Evolutionary conservation across 2,329 filamentous ascomycete species (phyloP), one percentile per base, ranked within the genome.

Genomic region (Colletotrichum australisinense): DNA sequence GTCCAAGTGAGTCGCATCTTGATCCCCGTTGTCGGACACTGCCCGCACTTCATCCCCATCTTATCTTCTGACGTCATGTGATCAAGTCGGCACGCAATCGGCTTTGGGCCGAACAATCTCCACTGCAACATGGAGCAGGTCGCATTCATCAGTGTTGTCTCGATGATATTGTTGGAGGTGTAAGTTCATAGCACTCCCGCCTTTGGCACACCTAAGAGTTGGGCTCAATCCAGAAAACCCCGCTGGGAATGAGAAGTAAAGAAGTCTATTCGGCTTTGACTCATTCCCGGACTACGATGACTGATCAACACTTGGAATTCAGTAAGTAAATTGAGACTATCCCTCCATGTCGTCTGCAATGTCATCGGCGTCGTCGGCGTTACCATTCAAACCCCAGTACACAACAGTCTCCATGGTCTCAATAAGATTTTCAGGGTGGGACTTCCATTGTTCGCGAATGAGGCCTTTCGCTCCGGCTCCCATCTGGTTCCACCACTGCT

Each of bases 11-110:
- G 24, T 5, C n/a, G 56, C 12, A 56, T 4, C 28, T 38, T 35
- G 2, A 7, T 28, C n/a, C 19, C 59, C 35, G 35, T 28, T 64
- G 62, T 64, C 62, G 62, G 46, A 63, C 12, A 22, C 49, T 63
- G 69, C 65, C 69, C 66, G 66, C 70, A 64, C 26, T 22, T 8
- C 22, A 35, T 59, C 60, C 35, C 60, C 70, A 19, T 70, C 55
- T 70, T 57, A 63, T 70, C 32, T 60, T 65, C 46, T 66, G 67
- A 65, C 70, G 70, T 73, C 70, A 73, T 66, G 53, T 60, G 26
- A 70, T 57, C 28, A 38, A 35, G 14, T 42, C 30, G 55, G 60
- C 67, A 66, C 67, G 60, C 70, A 70, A 62, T 60, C 42, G 52
- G 52, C 32, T 9, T 38, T 38, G n/a, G 8, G 42, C 16, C 9